Base-by-base conservation (phyloP, 2,329 filamentous ascomycete species). In the Cladosporium colombiae region DNA sequence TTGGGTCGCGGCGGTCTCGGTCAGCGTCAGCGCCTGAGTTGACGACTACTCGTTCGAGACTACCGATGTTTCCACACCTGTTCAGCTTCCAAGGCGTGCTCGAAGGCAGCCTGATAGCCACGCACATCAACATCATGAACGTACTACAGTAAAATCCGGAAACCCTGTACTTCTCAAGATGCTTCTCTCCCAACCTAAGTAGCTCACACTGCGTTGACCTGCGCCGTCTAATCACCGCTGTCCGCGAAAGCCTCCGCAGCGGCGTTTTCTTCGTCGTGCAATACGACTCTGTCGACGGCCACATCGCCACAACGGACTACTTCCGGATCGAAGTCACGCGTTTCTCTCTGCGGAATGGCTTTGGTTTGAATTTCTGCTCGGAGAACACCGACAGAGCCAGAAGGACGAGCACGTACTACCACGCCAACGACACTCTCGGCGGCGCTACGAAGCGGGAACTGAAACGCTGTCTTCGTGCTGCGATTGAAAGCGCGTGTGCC, bases 261-360 rank as follows among this genome's bases (percentile, higher is more conserved):
- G 68, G 65, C 14, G 59, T 68, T 0, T 67, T 65, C 25, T 71
- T 71, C 60, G 33, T 60, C 10, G 68, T 62, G 13, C 52, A 68
- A 5, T 71, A 72, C 40, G 35, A 35, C 13, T 31, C 50, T 1
- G 23, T 62, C 11, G 25, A 50, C 3, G 50, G 56, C 1, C 53
- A 37, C 1, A 64, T 73, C 16, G 69, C 70, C 2, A 71, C 69
- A 11, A 68, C 60, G 23, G 60, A 71, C 33, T 74, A 71, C 64
- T 72, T 74, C 64, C 65, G 69, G 23, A 68, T 73, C 25, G 46
- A 66, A 3, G 55, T 72, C 18, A 68, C 68, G 62, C 49, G 60
- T 40, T 56, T 66, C n/a, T 50, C 66, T 1, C 31, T 70, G 1
- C 50, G 66, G 0, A 35, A 64, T 2, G 67, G 62, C 4, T 70